Percentiles rank a stretch among this genome's conserved stretches.
Evolutionary conservation across 768 basidiomycete genomes (phyloP).

Genomic region (Mycena capillaripes): DNA sequence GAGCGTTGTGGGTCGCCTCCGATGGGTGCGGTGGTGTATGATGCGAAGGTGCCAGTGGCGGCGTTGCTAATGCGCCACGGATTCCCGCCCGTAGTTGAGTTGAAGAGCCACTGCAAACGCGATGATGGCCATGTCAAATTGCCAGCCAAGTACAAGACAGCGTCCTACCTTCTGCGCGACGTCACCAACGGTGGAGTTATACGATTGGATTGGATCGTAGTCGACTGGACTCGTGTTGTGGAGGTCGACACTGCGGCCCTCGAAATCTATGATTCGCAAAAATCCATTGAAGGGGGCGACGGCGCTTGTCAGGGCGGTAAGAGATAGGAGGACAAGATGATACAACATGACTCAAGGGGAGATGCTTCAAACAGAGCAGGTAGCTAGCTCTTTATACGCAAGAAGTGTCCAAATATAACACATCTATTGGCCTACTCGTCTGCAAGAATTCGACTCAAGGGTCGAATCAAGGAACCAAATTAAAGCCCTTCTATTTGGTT

Average conservation of each 20-base stretch:
- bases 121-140: neutral
- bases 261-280: neutral
- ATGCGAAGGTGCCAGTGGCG: neutral
- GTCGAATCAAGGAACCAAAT: no score
- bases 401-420: no score
- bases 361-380: no score
- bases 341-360: neutral
- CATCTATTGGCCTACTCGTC: no score
- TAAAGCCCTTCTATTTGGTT: no score
- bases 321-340: neutral
- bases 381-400: no score
- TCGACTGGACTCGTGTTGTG: neutral
- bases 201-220: neutral
- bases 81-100: neutral
- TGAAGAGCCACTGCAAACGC: neutral
- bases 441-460: no score
- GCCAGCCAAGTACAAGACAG: neutral
- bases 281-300: conserved; percentile 5
- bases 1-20: neutral
- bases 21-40: conserved; percentile 6
- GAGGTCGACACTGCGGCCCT: conserved; percentile 1
- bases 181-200: neutral
- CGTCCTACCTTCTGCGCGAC: neutral
- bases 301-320: neutral
- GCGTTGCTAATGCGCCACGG: conserved; percentile 7